phyloP scores from a whole-genome alignment of 2,329 filamentous ascomycete genomes.

The Boeremia lycopersici region DNA sequence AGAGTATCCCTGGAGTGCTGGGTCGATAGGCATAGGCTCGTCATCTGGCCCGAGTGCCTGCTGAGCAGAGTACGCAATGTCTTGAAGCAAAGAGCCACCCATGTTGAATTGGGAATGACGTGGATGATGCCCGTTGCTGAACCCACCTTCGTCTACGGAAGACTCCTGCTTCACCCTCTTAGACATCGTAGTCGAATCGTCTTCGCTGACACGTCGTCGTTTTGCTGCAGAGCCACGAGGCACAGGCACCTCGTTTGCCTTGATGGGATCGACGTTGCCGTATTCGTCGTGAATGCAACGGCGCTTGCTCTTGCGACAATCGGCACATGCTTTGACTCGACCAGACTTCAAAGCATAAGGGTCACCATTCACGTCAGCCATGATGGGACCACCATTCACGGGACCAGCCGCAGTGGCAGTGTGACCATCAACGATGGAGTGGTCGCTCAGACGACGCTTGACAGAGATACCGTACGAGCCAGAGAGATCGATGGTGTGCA shows the following conservation, averaged over 20 bases:
- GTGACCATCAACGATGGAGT: conserved; percentile 30
- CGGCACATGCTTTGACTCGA: conserved; percentile 68
- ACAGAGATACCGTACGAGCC: conserved; percentile 42
- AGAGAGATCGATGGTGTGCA: conserved; percentile 41
- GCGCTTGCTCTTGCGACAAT: conserved; percentile 72
- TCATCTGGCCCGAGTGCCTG: conserved; percentile 32
- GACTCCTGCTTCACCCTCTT: conserved; percentile 41
- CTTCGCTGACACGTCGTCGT: conserved; percentile 56
- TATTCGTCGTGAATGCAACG: conserved; percentile 71
- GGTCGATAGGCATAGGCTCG: conserved; percentile 37
- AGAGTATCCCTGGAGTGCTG: conserved; percentile 33
- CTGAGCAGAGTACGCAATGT: conserved; percentile 40
- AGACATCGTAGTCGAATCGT: conserved; percentile 24
- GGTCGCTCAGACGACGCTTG: conserved; percentile 43
- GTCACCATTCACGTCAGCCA: conserved; percentile 44
- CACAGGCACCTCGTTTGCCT: conserved; percentile 65
- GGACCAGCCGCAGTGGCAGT: conserved; percentile 24
- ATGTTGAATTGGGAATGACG: conserved; percentile 33
- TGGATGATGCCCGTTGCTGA: conserved; percentile 27
- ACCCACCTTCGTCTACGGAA: conserved; percentile 27
- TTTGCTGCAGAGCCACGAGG: conserved; percentile 62
- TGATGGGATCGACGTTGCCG: conserved; percentile 67
- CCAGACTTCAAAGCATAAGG: conserved; percentile 60
- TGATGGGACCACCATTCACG: conserved; percentile 39
- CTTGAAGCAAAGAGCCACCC: conserved; percentile 29